Evolutionary conservation across 208 protist genomes (phyloP).

Genomic region (Leishmania tarentolae): DNA sequence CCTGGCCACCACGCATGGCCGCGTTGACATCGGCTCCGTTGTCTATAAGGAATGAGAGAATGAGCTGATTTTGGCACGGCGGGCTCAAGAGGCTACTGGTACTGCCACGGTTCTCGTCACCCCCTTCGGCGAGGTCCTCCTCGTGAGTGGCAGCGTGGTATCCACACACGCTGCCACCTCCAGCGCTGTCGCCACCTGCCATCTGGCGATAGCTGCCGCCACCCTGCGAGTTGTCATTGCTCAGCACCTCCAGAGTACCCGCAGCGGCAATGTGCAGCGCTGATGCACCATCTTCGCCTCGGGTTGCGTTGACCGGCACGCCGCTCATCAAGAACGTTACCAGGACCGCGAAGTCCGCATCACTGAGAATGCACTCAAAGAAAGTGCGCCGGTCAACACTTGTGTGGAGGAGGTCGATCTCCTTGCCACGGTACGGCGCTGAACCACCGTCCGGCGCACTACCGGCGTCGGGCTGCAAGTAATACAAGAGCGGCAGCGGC

Average conservation of each 20-base stretch:
- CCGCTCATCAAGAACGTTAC: conserved; percentile 64
- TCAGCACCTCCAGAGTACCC: conserved; percentile 18
- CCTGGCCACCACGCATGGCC: conserved; percentile 21
- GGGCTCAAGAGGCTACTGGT: conserved; percentile 16
- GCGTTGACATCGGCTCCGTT: conserved; percentile 75
- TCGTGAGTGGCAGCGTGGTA: background rate
- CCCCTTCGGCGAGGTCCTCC: background rate
- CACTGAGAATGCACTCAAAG: conserved; percentile 50
- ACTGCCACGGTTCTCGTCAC: background rate
- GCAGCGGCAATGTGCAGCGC: conserved; percentile 70
- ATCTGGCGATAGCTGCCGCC: background rate
- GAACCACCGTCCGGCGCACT: conserved; percentile 4
- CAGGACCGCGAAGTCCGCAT: conserved; percentile 47
- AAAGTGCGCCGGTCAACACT: conserved; percentile 46
- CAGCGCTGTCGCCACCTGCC: background rate
- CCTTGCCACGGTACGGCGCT: background rate
- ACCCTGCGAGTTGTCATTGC: background rate
- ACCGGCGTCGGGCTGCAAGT: conserved; percentile 37
- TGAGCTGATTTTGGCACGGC: conserved; percentile 47
- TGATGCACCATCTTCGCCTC: conserved; percentile 50
- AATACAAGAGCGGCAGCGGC: conserved; percentile 55
- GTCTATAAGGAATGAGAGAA: conserved; percentile 78
- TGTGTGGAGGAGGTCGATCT: conserved; percentile 23
- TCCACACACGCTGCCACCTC: background rate
- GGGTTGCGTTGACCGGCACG: conserved; percentile 40